Base-by-base conservation (phyloP, 805 yeast genomes). In the Suhomyces prunicola region DNA sequence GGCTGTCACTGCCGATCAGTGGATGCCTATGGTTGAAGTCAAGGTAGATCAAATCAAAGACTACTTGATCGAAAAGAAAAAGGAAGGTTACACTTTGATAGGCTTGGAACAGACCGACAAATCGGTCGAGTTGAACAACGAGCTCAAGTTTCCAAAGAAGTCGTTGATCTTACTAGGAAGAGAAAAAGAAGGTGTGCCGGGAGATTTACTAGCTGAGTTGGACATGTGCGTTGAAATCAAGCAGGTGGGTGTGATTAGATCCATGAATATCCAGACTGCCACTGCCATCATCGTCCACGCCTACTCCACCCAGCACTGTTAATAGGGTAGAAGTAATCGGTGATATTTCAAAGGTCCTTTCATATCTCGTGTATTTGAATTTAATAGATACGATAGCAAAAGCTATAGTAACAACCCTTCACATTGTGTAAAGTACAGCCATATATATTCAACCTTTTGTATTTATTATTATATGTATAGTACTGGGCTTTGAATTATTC, bases 231-330 rank as follows among this genome's bases (percentile, higher is more conserved):
- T 93, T 41, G 97, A 92, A 63, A 92, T 92, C 60, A 89, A 90
- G 64, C 98, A 92, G 66, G 86, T 84, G 41, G 98, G 98, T 13
- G 91, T 92, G 15, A 84, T 93, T 41, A 78, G 98, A 59, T 91
- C 97, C 1, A 92, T 92, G 98, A 92, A 92, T 64, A 92, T 92
- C 56, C 98, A 92, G 71, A 92, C 97, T 0, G 98, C 97, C 1
- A 86, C 97, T 0, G 98, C 97, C 0, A 91, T 92, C 19, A 83
- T 92, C 49, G 97, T 91, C 6, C 96, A 92, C 69, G 94, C 97
- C 0, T 92, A 93, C 62, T 84, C 96, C 1, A 66, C 78, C 17
- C 89, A 85, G 62, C 86, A 85, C 60, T 83, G 87, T 64, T 80
- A 56, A 55, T 17, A 23, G 13, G 4, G 15, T 27, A 50, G 4